Evolutionary conservation across 495 filamentous ascomycete genomes (phyloP).

Genomic region (Beverwykella pulmonaria): DNA sequence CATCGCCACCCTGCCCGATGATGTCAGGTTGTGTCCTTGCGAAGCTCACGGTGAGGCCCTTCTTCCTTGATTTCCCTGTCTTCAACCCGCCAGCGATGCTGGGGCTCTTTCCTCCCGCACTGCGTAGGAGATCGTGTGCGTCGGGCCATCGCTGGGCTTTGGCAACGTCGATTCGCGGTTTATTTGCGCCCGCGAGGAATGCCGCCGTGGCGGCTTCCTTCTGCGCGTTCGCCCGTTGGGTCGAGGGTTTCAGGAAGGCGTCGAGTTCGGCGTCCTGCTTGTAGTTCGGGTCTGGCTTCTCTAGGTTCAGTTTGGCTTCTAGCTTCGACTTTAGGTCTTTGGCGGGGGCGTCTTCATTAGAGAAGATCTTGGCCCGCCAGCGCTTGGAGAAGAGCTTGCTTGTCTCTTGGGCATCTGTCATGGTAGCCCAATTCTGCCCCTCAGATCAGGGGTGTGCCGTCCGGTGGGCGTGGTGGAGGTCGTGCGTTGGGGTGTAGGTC

Average conservation of each 20-base stretch:
- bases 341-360: constrained; percentile 15
- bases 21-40: constrained; percentile 66
- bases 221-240: constrained; percentile 35
- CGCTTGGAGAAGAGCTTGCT: constrained; percentile 34
- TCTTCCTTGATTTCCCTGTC: constrained; percentile 47
- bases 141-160: constrained; percentile 46
- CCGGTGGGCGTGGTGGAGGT: neutral
- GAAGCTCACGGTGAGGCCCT: constrained; percentile 74
- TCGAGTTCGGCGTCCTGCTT: constrained; percentile 44
- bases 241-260: constrained; percentile 50
- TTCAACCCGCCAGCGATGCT: constrained; percentile 22
- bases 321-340: constrained; percentile 26
- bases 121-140: constrained; percentile 37
- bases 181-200: constrained; percentile 27
- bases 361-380: constrained; percentile 38
- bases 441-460: neutral
- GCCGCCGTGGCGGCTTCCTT: constrained; percentile 25
- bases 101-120: constrained; percentile 16
- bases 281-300: constrained; percentile 29
- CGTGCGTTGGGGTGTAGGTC: neutral
- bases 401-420: constrained; percentile 20
- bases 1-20: constrained; percentile 87
- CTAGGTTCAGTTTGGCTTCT: constrained; percentile 20
- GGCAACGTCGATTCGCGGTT: constrained; percentile 46
- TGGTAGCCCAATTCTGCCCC: neutral